Evolutionary conservation across 106 monocot species (phyloP).

Genomic region (Dendrobium nobile): DNA sequence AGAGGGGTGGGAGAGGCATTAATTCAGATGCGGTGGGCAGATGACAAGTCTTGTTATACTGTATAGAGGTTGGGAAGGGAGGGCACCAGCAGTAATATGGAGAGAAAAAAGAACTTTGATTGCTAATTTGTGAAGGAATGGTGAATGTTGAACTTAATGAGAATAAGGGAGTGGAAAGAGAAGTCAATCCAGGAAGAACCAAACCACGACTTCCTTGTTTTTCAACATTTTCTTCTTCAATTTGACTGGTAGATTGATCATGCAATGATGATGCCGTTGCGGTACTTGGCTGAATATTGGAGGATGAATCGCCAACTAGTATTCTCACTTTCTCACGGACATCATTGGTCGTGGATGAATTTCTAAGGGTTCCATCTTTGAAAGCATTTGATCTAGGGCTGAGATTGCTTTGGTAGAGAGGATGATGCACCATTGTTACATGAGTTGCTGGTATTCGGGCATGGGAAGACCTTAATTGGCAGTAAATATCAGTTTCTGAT

Average conservation of each 20-base stretch:
- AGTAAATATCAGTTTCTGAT: slow-evolving; percentile 3
- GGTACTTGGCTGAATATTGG: background rate
- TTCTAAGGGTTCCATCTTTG: slow-evolving; percentile 32
- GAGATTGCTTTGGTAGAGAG: slow-evolving; percentile 34
- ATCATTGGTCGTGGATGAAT: slow-evolving; percentile 11
- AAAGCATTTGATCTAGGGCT: slow-evolving; percentile 44
- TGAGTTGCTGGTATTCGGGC: slow-evolving; percentile 8
- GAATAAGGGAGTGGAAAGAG: slow-evolving; percentile 11
- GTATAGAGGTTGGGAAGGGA: slow-evolving; percentile 38
- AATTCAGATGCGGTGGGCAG: slow-evolving; percentile 21
- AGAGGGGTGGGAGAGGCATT: slow-evolving; percentile 49
- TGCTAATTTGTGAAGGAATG: slow-evolving; percentile 14
- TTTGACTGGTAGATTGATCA: slow-evolving; percentile 4
- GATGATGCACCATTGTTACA: slow-evolving; percentile 21
- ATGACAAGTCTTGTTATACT: slow-evolving; percentile 12
- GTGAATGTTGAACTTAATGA: slow-evolving; percentile 26
- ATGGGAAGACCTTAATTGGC: slow-evolving; percentile 22
- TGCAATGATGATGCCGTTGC: background rate
- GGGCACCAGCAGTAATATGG: slow-evolving; percentile 98
- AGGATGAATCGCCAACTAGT: slow-evolving; percentile 14
- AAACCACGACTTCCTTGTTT: slow-evolving; percentile 3
- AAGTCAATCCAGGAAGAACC: slow-evolving; percentile 11
- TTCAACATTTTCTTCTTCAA: slow-evolving; percentile 19
- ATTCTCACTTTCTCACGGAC: slow-evolving; percentile 32
- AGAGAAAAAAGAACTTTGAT: slow-evolving; percentile 30